Conservation (phyloP, 352 stramenopile genomes). For the Pythium sukuiense region DNA sequence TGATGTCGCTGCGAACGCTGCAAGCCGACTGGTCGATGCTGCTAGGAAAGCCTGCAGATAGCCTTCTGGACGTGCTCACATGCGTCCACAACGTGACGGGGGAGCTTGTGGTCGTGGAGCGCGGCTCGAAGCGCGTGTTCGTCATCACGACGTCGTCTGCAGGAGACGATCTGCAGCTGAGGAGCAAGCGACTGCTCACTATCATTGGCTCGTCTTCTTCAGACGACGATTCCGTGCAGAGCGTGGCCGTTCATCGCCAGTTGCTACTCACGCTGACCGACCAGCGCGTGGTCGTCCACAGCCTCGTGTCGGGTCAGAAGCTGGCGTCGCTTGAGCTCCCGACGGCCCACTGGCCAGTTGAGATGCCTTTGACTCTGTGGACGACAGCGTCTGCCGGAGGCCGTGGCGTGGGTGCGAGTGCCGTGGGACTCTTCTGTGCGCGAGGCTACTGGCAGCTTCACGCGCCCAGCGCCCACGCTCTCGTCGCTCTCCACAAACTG, state of each 20-base stretch:
- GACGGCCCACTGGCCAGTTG: conserved; percentile 25
- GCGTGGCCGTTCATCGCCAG: conserved; percentile 46
- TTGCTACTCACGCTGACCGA: conserved; percentile 33
- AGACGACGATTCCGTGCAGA: conserved; percentile 7
- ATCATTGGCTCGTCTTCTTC: not conserved
- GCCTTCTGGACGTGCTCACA: conserved; percentile 22
- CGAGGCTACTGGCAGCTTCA: conserved; percentile 69
- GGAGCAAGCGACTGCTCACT: conserved; percentile 8
- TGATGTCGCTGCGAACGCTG: conserved; percentile 40
- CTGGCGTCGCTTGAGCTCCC: conserved; percentile 43
- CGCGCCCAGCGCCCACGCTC: conserved; percentile 45
- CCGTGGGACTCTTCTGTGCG: conserved; percentile 53
- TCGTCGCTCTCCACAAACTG: conserved; percentile 27
- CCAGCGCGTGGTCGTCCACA: conserved; percentile 44
- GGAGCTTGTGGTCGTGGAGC: conserved; percentile 59
- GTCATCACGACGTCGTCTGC: conserved; percentile 32
- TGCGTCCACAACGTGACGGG: conserved; percentile 78
- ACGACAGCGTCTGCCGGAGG: conserved; percentile 2
- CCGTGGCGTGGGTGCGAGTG: conserved; percentile 39
- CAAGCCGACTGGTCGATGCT: conserved; percentile 42
- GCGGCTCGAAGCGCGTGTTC: conserved; percentile 34
- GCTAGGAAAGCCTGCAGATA: not conserved
- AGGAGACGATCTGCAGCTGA: conserved; percentile 3
- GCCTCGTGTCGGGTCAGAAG: conserved; percentile 45
- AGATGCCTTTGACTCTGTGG: conserved; percentile 22